phyloP scores from a whole-genome alignment of 257 asterid species.

The Mitragyna speciosa region DNA sequence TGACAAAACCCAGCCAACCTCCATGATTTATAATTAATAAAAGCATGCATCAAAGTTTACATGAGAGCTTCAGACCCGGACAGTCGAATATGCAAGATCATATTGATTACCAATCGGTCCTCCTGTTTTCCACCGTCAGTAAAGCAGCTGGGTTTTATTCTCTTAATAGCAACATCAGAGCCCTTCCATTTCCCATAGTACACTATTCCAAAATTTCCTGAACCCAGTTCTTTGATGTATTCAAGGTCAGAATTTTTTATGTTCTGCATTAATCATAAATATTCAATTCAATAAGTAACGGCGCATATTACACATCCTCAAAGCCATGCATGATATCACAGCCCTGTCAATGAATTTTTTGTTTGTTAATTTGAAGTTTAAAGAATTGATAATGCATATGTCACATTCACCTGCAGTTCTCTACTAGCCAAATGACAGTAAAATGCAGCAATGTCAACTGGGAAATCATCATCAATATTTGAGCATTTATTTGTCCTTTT shows the following conservation, averaged over 20 bases:
- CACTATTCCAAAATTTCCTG: constrained; percentile 34
- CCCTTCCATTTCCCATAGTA: constrained; percentile 40
- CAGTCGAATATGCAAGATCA: background rate
- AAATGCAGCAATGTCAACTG: constrained; percentile 7
- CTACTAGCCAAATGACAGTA: constrained; percentile 15
- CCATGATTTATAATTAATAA: background rate
- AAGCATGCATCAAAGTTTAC: background rate
- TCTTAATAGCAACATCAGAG: constrained; percentile 39
- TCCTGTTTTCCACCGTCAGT: constrained; percentile 18
- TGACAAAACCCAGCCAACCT: background rate
- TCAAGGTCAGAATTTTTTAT: constrained; percentile 32
- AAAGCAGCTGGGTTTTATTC: constrained; percentile 29
- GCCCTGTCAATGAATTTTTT: too few relatives aligned
- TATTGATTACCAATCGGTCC: constrained; percentile 29
- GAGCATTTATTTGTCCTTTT: background rate
- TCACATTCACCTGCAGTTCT: constrained; percentile 27
- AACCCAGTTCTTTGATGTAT: constrained; percentile 31
- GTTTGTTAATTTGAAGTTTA: background rate
- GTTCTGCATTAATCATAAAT: constrained; percentile 18
- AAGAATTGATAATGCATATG: background rate
- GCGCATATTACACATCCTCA: background rate
- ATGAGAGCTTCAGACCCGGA: background rate
- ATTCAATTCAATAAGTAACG: background rate
- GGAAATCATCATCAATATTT: constrained; percentile 13
- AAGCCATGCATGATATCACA: background rate